Base-by-base conservation (phyloP, 768 basidiomycete genomes). In the Heimioporus sp. region DNA sequence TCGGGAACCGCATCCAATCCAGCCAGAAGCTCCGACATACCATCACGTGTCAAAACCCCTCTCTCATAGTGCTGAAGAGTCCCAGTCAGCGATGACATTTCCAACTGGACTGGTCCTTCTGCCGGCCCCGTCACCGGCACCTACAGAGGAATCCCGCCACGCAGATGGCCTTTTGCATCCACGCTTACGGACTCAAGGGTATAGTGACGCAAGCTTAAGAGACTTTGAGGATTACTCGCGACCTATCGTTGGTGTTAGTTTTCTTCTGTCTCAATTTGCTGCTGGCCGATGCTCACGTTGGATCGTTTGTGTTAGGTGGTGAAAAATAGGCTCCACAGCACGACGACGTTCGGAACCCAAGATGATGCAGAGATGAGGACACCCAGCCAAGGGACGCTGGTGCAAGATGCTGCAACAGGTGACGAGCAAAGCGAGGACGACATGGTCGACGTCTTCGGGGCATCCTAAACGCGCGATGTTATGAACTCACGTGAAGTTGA, bases 221-320 rank as follows among this genome's bases (percentile, higher is more conserved):
- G 67, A 69, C 46, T 69, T 69, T 32, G 69, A 69, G 24, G 67
- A 69, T 35, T 69, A 69, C 35, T 69, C 69, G 1, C 62, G 69
- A 11, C 67, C 67, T 4, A 69, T 69, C 13, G 63, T 58, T 30
- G 67, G 69, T 13, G 67, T 70, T 5, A 55, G 68, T 58, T 24
- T 32, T 5, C 37, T 48, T 9, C 39, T n/a, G 8, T 45, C 34
- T 24, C 19, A 3, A 2, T 11, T 21, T 24, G 6, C 24, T 28
- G 5, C 24, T 28, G 24, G 24, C 24, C 0, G n/a, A 21, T 34
- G 3, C 54, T 56, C 6, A 63, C 47, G 7, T n/a, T 30, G 35
- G 15, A 9, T 9, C 24, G 11, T 40, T 28, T 17, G n/a, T 6
- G 5, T 43, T 48, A 69, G 67, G 50, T 66, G 8, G 59, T 69